Evolutionary conservation across 495 filamentous ascomycete genomes (phyloP).

Genomic region (Podospora didyma): DNA sequence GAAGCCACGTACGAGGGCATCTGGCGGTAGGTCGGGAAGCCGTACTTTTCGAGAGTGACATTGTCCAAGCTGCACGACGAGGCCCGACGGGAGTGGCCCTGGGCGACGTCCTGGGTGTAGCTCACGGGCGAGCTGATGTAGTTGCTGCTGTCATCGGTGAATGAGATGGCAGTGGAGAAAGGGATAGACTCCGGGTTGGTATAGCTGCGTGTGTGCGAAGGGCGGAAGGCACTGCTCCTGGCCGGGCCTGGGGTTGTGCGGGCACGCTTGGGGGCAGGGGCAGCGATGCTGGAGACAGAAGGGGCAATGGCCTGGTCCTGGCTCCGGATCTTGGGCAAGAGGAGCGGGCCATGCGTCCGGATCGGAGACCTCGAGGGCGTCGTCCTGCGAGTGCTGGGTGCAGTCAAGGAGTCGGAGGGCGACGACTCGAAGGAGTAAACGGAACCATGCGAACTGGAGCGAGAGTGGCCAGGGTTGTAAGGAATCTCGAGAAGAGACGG

Average conservation of each 20-base stretch:
- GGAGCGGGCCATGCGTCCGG: conserved; percentile 71
- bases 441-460: conserved; percentile 51
- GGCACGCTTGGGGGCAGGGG: conserved; percentile 37
- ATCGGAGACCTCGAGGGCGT: conserved; percentile 73
- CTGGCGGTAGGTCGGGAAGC: conserved; percentile 77
- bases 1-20: conserved; percentile 61
- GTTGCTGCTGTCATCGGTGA: conserved; percentile 30
- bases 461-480: conserved; percentile 43
- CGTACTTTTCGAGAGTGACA: conserved; percentile 61
- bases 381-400: conserved; percentile 59
- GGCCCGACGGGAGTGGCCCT: conserved; percentile 55
- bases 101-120: conserved; percentile 47
- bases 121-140: conserved; percentile 65
- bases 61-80: conserved; percentile 70
- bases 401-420: conserved; percentile 59
- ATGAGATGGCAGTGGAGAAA: conserved; percentile 44
- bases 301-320: conserved; percentile 71
- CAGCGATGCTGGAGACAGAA: conserved; percentile 13
- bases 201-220: conserved; percentile 58
- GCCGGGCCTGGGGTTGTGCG: conserved; percentile 32
- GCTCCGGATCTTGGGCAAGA: conserved; percentile 81
- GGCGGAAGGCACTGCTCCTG: conserved; percentile 34
- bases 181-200: conserved; percentile 60
- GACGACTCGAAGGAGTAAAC: conserved; percentile 64
- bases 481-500: conserved; percentile 48